These are phyloP conservation scores for Cordyceps javanica DNA, from an alignment of 2,329 filamentous ascomycete genomes.

Conservation along the genomic window DNA sequence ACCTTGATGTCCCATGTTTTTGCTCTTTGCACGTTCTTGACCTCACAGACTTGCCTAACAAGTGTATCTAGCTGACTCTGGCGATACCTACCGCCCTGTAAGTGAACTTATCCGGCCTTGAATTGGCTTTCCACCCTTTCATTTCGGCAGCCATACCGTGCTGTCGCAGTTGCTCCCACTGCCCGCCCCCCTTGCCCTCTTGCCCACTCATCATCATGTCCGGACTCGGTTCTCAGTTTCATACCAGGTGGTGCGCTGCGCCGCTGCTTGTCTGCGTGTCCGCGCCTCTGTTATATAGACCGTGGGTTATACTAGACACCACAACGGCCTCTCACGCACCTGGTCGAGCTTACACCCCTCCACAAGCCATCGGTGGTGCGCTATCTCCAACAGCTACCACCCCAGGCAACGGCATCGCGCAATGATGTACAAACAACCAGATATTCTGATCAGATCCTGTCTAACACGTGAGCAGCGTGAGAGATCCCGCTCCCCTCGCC, in stretches of 20 bases:
- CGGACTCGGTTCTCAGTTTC: background rate
- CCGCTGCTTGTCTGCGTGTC: background rate
- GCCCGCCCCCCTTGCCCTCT: background rate
- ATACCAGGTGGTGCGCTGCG: background rate
- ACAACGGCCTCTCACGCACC: background rate
- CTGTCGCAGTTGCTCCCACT: background rate
- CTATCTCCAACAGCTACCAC: background rate
- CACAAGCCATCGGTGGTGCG: background rate
- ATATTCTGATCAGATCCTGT: background rate
- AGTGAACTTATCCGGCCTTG: constrained; percentile 27
- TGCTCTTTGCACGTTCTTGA: constrained; percentile 5
- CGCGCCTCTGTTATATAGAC: background rate
- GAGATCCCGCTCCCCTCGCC: constrained; percentile 72
- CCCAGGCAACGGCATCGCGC: constrained; percentile 10
- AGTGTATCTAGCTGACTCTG: constrained; percentile 47
- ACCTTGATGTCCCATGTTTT: constrained; percentile 18
- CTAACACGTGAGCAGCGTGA: constrained; percentile 60
- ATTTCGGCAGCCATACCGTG: background rate
- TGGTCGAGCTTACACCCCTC: background rate
- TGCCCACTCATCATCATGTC: background rate
- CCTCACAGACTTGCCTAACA: constrained; percentile 31
- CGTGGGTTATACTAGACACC: background rate
- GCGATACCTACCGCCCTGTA: constrained; percentile 56
- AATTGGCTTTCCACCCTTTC: background rate
- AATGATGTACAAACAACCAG: constrained; percentile 26